Evolutionary conservation across 805 yeast species (phyloP), one percentile per base, ranked within the genome.

Genomic region (Scheffersomyces spartinae): DNA sequence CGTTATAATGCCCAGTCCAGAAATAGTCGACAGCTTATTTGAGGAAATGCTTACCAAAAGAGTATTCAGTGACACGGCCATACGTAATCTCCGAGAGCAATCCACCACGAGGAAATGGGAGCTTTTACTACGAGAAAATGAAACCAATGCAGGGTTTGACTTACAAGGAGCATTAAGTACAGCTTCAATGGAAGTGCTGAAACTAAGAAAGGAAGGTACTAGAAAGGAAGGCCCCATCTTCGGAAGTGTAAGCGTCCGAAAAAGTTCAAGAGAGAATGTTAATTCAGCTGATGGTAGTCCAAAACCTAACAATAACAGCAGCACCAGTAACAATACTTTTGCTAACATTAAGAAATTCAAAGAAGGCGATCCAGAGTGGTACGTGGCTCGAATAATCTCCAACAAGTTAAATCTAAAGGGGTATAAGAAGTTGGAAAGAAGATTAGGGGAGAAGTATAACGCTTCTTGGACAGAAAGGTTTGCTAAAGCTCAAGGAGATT

Each of bases 321-420:
- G 7, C 24, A 18, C 5, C 25, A 5, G 6, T 8, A 12, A 18
- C 24, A 12, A 21, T 12, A 18, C 32, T 1, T 25, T 32, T 6
- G 24, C 36, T 10, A 40, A 38, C 25, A 50, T 46, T 26, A 18
- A 31, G 3, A 54, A 49, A 30, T 29, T 45, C 6, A 52, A 49
- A 28, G 65, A 58, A 6, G 61, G 56, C 3, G 38, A 59, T 1
- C 62, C 65, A 0, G 55, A 49, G 24, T 60, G 65, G 65, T 57
- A 31, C 31, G 64, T 60, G 4, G 34, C 54, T 5, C 36, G 51
- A 21, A 48, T 59, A 5, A 52, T 59, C 49, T 39, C 53, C 5
- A 52, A 48, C 29, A 51, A 44, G 25, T 34, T 58, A 13, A 29
- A 49, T 4, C 20, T 46, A 7, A 54, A 44, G 24, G 64, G 56